Conservation (phyloP, 139 green algal genomes). For the Chlamydomonas sp. region DNA sequence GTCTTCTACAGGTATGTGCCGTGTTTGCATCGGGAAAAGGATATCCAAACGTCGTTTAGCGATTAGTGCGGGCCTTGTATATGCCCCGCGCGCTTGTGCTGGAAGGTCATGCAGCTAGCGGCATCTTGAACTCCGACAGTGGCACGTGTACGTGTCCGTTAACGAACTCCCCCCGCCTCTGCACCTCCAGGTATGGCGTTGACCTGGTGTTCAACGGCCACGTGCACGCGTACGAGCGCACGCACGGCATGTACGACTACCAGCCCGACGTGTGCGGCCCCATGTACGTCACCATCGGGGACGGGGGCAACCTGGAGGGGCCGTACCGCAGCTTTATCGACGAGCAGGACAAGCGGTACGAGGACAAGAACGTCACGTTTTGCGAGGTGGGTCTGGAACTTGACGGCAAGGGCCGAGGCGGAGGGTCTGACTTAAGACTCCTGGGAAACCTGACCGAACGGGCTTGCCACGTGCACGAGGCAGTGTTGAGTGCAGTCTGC, state of each 20-base stretch:
- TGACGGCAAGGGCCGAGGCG: background rate
- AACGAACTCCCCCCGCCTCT: no score
- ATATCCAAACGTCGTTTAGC: no score
- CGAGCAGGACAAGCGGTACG: background rate
- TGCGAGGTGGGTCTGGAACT: background rate
- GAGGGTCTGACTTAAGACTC: no score
- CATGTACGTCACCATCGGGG: slow-evolving; percentile 57
- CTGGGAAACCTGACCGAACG: background rate
- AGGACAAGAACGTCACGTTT: slow-evolving; percentile 25
- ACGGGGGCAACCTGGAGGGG: slow-evolving; percentile 54
- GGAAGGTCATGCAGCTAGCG: no score
- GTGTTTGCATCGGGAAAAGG: no score
- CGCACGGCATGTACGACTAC: slow-evolving; percentile 17
- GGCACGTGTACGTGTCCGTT: no score
- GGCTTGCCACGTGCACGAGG: no score
- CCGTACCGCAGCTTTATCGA: slow-evolving; percentile 48
- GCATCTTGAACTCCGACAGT: no score
- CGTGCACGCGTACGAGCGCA: slow-evolving; percentile 60
- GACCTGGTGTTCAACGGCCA: slow-evolving; percentile 66
- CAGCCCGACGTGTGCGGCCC: slow-evolving; percentile 54
- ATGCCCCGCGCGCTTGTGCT: no score
- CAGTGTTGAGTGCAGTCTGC: no score
- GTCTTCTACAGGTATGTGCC: slow-evolving; percentile 37
- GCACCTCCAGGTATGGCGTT: slow-evolving; percentile 29
- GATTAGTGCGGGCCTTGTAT: no score